Conservation (phyloP, 2,329 filamentous ascomycete genomes). For the Lachnellula arida region DNA sequence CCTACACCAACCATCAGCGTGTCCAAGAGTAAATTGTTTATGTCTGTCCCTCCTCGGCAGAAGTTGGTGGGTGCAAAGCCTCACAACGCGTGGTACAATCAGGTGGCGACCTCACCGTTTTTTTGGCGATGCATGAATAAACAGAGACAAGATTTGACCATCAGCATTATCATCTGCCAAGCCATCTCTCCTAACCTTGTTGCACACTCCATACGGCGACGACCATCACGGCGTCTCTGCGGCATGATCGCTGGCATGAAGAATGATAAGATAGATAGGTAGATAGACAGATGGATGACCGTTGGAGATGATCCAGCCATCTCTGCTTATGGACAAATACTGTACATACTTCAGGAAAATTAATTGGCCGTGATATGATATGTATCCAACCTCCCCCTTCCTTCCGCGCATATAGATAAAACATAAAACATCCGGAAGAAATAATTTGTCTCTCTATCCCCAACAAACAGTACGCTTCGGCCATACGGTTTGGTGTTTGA, state of each 20-base stretch:
- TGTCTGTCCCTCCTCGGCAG: not conserved
- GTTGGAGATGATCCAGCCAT: constrained; percentile 1
- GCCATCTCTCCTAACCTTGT: not conserved
- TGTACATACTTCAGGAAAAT: not conserved
- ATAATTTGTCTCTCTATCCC: constrained; percentile 6
- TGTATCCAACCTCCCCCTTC: constrained; percentile 16
- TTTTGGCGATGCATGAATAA: constrained; percentile 3
- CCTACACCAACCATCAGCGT: not conserved
- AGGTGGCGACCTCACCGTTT: not conserved
- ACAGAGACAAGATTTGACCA: not conserved
- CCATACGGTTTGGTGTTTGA: not conserved
- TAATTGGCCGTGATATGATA: constrained; percentile 15
- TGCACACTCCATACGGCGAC: constrained; percentile 1
- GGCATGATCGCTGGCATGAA: not conserved
- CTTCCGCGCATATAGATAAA: constrained; percentile 20
- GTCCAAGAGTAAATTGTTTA: not conserved
- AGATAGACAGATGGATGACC: constrained; percentile 4
- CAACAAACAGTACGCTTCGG: constrained; percentile 4
- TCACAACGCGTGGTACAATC: not conserved
- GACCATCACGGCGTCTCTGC: not conserved
- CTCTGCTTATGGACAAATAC: constrained; percentile 2
- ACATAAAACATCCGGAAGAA: not conserved
- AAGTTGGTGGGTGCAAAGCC: not conserved
- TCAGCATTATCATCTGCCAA: not conserved
- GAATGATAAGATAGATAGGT: not conserved